A percentile compares a stretch with the other conserved stretches of the same genome.
Evolutionary conservation across 73 alveolate genomes (phyloP).

Genomic region (Loxodes magnus): DNA sequence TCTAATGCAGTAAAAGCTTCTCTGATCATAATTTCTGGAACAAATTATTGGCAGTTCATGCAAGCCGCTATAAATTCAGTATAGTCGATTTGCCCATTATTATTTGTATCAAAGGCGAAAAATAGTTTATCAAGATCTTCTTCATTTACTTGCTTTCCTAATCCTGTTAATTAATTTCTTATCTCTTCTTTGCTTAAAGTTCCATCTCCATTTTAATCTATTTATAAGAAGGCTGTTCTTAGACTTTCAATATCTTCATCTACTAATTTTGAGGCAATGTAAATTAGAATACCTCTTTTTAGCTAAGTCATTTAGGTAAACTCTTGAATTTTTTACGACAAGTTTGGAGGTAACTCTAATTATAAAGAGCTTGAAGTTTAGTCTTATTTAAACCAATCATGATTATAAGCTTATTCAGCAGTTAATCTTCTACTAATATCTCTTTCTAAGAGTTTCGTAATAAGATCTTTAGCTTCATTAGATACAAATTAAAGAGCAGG

Average conservation of each 20-base stretch:
- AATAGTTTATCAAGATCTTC: too few relatives aligned
- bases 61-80: too few relatives aligned
- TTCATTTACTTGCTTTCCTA: too few relatives aligned
- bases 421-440: slow-evolving; percentile 58
- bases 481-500: slow-evolving; percentile 38
- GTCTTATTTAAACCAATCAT: slow-evolving; percentile 56
- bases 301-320: slow-evolving; percentile 16
- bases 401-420: slow-evolving; percentile 67
- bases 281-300: slow-evolving; percentile 42
- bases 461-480: slow-evolving; percentile 57
- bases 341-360: slow-evolving; percentile 14
- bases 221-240: slow-evolving; percentile 44
- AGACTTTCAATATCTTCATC: slow-evolving; percentile 51
- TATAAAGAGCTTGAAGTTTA: slow-evolving; percentile 6
- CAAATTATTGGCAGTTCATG: too few relatives aligned
- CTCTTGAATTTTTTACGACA: slow-evolving; percentile 11
- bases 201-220: slow-evolving; percentile 76
- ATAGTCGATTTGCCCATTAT: too few relatives aligned
- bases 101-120: too few relatives aligned
- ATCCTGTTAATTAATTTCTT: background rate
- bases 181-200: slow-evolving; percentile 41
- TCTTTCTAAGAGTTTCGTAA: slow-evolving; percentile 41
- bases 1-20: too few relatives aligned
- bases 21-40: too few relatives aligned
- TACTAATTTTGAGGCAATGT: slow-evolving; percentile 48